Percentiles rank a stretch among this genome's conserved stretches.
These are phyloP conservation scores for Cucumis melo DNA, from an alignment of 306 rosid genomes.

Conservation along the genomic window DNA sequence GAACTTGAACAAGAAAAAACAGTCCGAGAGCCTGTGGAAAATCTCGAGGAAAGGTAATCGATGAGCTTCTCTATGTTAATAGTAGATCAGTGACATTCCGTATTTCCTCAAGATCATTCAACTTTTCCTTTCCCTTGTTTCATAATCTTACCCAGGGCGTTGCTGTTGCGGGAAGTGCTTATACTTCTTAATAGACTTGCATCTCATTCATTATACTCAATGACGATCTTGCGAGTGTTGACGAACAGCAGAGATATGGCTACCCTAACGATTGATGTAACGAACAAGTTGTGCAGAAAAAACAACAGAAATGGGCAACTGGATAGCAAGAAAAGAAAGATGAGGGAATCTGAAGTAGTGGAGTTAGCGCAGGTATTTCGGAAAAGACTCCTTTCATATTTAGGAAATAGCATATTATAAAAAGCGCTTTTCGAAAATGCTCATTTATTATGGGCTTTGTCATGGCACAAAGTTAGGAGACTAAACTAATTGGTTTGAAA, in stretches of 20 bases:
- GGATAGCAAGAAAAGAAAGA: conserved; percentile 28
- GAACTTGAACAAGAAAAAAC: conserved; percentile 39
- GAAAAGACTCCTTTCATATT: conserved; percentile 51
- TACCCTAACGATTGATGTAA: conserved; percentile 47
- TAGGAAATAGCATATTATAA: conserved; percentile 31
- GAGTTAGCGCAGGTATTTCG: conserved; percentile 54
- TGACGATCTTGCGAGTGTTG: conserved; percentile 32
- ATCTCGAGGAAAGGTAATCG: conserved; percentile 63
- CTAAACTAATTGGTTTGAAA: not conserved
- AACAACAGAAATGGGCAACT: conserved; percentile 12
- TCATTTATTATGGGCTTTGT: not conserved
- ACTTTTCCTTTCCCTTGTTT: not conserved
- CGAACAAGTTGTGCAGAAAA: conserved; percentile 51
- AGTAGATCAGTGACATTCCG: not conserved
- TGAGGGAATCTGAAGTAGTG: conserved; percentile 49
- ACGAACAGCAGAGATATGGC: conserved; percentile 59
- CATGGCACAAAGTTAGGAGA: not conserved
- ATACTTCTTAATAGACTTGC: conserved; percentile 77
- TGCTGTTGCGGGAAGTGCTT: conserved; percentile 71
- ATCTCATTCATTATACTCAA: conserved; percentile 51
- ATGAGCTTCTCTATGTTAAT: not conserved
- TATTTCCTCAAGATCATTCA: not conserved
- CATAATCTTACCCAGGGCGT: conserved; percentile 33
- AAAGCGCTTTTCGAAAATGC: not conserved
- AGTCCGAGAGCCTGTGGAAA: conserved; percentile 26